Evolutionary conservation across 345 rosid genomes (phyloP).

Genomic region (Raphanus sativus): DNA sequence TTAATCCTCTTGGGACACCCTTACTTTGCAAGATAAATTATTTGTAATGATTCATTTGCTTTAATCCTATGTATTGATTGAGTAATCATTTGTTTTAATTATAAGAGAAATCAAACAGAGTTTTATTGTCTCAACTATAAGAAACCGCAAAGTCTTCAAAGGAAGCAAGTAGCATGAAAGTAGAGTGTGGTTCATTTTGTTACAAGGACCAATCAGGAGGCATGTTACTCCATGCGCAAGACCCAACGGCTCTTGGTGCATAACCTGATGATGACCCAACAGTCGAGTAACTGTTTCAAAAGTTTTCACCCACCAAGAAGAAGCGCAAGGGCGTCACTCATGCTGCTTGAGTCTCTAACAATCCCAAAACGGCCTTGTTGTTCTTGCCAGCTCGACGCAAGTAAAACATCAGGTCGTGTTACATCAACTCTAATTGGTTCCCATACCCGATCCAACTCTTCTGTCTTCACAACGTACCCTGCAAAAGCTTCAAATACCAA

Average conservation of each 20-base stretch:
- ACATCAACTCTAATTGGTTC: slow-evolving; percentile 38
- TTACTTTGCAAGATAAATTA: too few relatives aligned
- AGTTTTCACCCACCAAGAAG: slow-evolving; percentile 82
- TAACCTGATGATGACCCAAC: slow-evolving; percentile 54
- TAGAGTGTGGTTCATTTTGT: slow-evolving; percentile 19
- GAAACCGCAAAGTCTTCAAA: slow-evolving; percentile 13
- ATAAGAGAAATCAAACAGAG: neutral
- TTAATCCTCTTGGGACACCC: too few relatives aligned
- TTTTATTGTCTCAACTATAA: slow-evolving; percentile 17
- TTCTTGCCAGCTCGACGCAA: slow-evolving; percentile 77
- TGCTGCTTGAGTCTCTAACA: slow-evolving; percentile 52
- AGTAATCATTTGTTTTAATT: neutral
- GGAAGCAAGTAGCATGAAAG: neutral
- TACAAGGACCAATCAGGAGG: slow-evolving; percentile 35
- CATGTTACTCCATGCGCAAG: too few relatives aligned
- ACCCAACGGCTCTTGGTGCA: slow-evolving; percentile 18
- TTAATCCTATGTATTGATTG: neutral
- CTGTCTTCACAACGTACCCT: slow-evolving; percentile 28
- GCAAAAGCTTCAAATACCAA: slow-evolving; percentile 16
- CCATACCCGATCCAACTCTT: slow-evolving; percentile 29
- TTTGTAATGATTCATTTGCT: slow-evolving; percentile 34
- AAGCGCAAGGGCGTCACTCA: slow-evolving; percentile 61
- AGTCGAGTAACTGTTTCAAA: slow-evolving; percentile 54
- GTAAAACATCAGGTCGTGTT: slow-evolving; percentile 60
- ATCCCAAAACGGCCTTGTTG: slow-evolving; percentile 52